phyloP scores from a whole-genome alignment of 2,329 filamentous ascomycete genomes.

The Triangularia setosa region DNA sequence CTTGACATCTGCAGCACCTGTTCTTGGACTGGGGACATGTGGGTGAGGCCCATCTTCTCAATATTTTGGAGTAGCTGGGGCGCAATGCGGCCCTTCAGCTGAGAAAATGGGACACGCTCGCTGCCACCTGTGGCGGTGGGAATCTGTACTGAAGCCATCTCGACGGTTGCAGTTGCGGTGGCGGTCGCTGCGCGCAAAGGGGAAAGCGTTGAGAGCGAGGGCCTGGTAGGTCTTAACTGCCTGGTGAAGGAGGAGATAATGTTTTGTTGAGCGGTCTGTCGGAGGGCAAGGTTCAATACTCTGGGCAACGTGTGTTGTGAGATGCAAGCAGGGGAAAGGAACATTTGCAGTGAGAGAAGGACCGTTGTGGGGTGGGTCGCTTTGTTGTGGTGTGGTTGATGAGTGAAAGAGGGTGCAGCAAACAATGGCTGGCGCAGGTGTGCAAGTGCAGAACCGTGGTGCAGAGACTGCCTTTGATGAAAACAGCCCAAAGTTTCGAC shows the following conservation, averaged over 20 bases:
- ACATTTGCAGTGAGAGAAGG: not conserved
- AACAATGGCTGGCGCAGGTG: not conserved
- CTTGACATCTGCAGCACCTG: constrained; percentile 42
- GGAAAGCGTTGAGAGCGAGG: not conserved
- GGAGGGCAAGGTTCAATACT: not conserved
- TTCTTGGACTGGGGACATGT: constrained; percentile 55
- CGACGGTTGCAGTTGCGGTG: not conserved
- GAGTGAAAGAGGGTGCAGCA: not conserved
- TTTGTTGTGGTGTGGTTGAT: not conserved
- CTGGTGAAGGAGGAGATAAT: not conserved
- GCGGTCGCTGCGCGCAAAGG: not conserved
- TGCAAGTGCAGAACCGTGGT: not conserved
- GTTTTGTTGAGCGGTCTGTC: not conserved
- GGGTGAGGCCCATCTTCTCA: constrained; percentile 19
- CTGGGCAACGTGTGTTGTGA: not conserved
- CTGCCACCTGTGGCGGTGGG: not conserved
- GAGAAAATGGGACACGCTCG: constrained; percentile 14
- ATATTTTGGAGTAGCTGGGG: constrained; percentile 25
- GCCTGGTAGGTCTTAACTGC: not conserved
- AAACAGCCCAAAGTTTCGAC: not conserved
- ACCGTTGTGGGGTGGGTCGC: not conserved
- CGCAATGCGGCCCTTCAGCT: constrained; percentile 22
- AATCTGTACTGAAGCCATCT: constrained; percentile 5
- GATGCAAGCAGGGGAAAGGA: not conserved
- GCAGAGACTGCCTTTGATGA: not conserved